Conservation (phyloP, 2,329 filamentous ascomycete species). For the Pestalotiopsis sp. region DNA sequence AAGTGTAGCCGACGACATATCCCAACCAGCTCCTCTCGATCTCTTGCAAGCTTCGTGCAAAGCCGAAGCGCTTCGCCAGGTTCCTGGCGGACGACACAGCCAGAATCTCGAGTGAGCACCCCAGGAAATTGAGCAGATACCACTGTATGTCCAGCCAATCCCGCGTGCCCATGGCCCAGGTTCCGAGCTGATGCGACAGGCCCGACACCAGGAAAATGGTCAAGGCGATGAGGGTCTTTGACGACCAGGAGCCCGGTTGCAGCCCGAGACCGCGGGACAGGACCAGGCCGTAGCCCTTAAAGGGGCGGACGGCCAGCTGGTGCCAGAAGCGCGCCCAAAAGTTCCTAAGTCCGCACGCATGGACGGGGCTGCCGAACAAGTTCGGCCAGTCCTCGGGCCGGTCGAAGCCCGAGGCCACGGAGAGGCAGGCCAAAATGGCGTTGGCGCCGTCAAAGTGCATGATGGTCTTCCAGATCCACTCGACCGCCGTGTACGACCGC, state of each 20-base stretch:
- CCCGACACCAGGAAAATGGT: slow-evolving; percentile 15
- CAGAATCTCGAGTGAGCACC: background rate
- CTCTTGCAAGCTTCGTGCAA: background rate
- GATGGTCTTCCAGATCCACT: slow-evolving; percentile 15
- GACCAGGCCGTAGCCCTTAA: background rate
- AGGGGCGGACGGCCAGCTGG: slow-evolving; percentile 3
- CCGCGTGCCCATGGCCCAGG: slow-evolving; percentile 10
- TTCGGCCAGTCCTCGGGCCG: background rate
- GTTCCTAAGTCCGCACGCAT: slow-evolving; percentile 9
- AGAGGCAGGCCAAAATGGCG: background rate
- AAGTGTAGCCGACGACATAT: slow-evolving; percentile 3
- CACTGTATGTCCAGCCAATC: slow-evolving; percentile 16
- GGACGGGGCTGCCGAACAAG: background rate
- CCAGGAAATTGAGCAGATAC: slow-evolving; percentile 18
- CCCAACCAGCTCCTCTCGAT: background rate
- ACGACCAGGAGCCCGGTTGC: background rate
- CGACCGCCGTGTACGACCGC: background rate
- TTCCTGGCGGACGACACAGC: background rate
- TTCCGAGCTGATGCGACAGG: slow-evolving; percentile 12
- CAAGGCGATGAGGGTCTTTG: slow-evolving; percentile 9
- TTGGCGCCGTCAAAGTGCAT: slow-evolving; percentile 14
- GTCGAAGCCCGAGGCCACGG: background rate
- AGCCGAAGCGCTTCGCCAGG: background rate
- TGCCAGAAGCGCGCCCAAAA: slow-evolving; percentile 15
- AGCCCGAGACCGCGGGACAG: background rate